Percentiles rank a stretch among this genome's conserved stretches.
phyloP scores from a whole-genome alignment of 805 yeast species.

The Saccharomycopsis sp. region DNA sequence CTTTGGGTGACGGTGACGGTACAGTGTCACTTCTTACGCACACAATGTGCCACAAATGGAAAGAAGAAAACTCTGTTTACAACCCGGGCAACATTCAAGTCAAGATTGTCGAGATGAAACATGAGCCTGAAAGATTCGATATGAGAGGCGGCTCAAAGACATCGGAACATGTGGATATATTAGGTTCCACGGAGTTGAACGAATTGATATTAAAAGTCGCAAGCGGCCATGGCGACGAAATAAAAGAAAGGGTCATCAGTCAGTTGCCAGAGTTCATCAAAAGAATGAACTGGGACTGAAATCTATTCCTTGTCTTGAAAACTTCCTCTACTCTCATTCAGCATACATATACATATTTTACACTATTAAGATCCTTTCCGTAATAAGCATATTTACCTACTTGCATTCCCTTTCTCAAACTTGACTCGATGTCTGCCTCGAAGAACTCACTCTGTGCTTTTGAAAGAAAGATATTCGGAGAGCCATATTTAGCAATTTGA shows the following conservation, averaged over 20 bases:
- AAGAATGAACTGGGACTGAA: slow-evolving; percentile 33
- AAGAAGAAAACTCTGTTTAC: slow-evolving; percentile 47
- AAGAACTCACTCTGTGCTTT: no score
- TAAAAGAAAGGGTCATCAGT: slow-evolving; percentile 52
- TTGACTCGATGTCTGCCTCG: no score
- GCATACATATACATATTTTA: neutral
- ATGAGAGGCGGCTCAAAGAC: slow-evolving; percentile 96
- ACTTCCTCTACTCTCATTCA: neutral
- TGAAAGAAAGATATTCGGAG: no score
- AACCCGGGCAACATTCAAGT: slow-evolving; percentile 75
- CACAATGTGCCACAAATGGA: slow-evolving; percentile 88
- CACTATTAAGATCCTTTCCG: no score
- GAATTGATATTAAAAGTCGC: slow-evolving; percentile 79
- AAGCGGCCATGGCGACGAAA: slow-evolving; percentile 64
- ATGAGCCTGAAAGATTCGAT: slow-evolving; percentile 89
- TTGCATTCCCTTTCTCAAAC: no score
- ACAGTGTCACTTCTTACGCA: slow-evolving; percentile 85
- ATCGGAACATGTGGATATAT: slow-evolving; percentile 94
- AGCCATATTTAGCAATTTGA: no score
- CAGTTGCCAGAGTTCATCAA: slow-evolving; percentile 54
- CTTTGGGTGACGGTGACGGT: slow-evolving; percentile 91
- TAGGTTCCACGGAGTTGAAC: slow-evolving; percentile 88
- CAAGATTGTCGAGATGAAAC: slow-evolving; percentile 80
- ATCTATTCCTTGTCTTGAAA: neutral
- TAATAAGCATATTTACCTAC: no score